Evolutionary conservation across 352 stramenopile genomes (phyloP), one percentile per base, ranked within the genome.

Genomic region (Blastocystis sp.): DNA sequence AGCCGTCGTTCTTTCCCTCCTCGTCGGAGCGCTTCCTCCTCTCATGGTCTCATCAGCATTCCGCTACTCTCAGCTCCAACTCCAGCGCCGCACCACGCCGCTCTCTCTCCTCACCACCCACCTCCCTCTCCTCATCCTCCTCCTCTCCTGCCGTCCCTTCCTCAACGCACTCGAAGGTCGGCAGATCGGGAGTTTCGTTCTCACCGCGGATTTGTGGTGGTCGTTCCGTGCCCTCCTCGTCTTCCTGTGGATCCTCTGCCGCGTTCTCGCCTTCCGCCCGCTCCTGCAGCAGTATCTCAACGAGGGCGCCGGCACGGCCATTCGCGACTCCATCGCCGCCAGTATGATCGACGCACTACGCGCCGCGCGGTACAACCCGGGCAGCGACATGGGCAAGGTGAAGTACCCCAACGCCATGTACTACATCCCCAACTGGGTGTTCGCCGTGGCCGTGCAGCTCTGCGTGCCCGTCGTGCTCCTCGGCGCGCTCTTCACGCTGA

Each of bases 271-370:
- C 21, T 82, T 82, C 54, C 43, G 74, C 24, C 48, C 28, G 11
- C 43, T 66, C 34, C 54, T 82, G 2, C 74, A 82, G 54, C 38
- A 28, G 10, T 82, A 69, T 42, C 45, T 82, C 2, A 69, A 82
- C 45, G 28, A 40, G 19, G 74, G 74, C 14, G 52, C 28, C 10
- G 45, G 74, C n/a, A 11, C 14, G 19, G 3, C 17, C 2, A 43
- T 82, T 10, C 21, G 74, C 17, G 59, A 82, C 34, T 4, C 28
- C n/a, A 82, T 82, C 28, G n/a, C 14, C n/a, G 24, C 48, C 2
- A 68, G 74, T 6, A 82, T 82, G 74, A 82, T 82, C 54, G 59
- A 82, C 28, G 59, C 74, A 1, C 68, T 82, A 57, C 74, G 40
- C 42, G 19, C 11, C 2, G 43, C 11, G 14, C 74, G 74, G 2